A percentile compares a stretch with the other conserved stretches of the same genome.
These are phyloP conservation scores for Striga asiatica DNA, from an alignment of 257 asterid species.

Conservation along the genomic window DNA sequence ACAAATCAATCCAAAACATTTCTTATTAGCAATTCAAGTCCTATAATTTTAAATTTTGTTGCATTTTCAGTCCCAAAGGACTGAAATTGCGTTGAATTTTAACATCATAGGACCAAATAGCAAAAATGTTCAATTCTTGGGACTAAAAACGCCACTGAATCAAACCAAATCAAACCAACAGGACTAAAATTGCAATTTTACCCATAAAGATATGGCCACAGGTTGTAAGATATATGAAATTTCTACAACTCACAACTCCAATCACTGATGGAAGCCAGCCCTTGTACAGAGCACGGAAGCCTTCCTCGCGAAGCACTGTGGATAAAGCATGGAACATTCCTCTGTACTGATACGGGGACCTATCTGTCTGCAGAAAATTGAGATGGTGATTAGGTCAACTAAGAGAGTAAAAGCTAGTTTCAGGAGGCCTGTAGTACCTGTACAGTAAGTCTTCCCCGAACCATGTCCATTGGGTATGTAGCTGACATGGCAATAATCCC, in stretches of 20 bases:
- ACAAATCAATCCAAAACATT: too few relatives aligned
- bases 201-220: background rate
- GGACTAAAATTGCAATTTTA: too few relatives aligned
- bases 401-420: background rate
- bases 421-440: slow-evolving; percentile 41
- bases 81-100: too few relatives aligned
- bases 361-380: slow-evolving; percentile 57
- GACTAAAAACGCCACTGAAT: too few relatives aligned
- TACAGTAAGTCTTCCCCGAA: slow-evolving; percentile 90
- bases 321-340: slow-evolving; percentile 93
- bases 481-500: slow-evolving; percentile 99
- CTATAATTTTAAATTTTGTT: too few relatives aligned
- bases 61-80: too few relatives aligned
- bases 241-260: slow-evolving; percentile 76
- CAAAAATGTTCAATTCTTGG: too few relatives aligned
- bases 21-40: too few relatives aligned
- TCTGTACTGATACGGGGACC: slow-evolving; percentile 82
- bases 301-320: slow-evolving; percentile 97
- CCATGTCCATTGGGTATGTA: slow-evolving; percentile 99
- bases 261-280: slow-evolving; percentile 99
- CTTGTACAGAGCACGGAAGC: slow-evolving; percentile 86
- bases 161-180: too few relatives aligned
- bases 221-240: background rate
- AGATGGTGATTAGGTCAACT: slow-evolving; percentile 1
- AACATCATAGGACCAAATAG: too few relatives aligned